Evolutionary conservation across 2,329 filamentous ascomycete species (phyloP).

Genomic region (Trichophyton rubrum): DNA sequence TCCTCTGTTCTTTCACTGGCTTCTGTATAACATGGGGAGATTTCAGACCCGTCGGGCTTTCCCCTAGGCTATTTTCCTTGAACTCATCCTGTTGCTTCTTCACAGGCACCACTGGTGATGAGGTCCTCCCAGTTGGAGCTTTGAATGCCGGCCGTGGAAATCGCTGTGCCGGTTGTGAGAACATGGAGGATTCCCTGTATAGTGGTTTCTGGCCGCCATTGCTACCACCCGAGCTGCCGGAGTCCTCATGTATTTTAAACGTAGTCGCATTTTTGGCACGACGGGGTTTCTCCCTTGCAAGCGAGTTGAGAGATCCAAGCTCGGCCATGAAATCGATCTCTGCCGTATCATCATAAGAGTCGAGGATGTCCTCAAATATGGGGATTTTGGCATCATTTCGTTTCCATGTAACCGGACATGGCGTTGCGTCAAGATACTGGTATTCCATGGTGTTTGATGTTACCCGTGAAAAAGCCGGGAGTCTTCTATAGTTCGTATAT

Average conservation of each 20-base stretch:
- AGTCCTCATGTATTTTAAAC: slow-evolving; percentile 32
- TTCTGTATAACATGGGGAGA: slow-evolving; percentile 9
- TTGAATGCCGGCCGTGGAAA: slow-evolving; percentile 22
- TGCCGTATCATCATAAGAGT: slow-evolving; percentile 22
- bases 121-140: slow-evolving; percentile 18
- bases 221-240: slow-evolving; percentile 5
- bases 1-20: slow-evolving; percentile 11
- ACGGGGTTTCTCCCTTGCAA: slow-evolving; percentile 21
- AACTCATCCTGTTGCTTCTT: slow-evolving; percentile 6
- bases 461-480: not conserved
- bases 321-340: slow-evolving; percentile 33
- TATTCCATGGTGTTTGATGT: not conserved
- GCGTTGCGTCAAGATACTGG: slow-evolving; percentile 19
- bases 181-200: slow-evolving; percentile 23
- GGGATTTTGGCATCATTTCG: slow-evolving; percentile 14
- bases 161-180: slow-evolving; percentile 31
- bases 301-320: slow-evolving; percentile 20
- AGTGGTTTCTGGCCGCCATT: slow-evolving; percentile 13
- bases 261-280: slow-evolving; percentile 18
- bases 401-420: slow-evolving; percentile 22
- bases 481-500: not conserved
- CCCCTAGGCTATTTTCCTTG: not conserved
- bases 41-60: not conserved
- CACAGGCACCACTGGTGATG: slow-evolving; percentile 12
- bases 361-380: slow-evolving; percentile 17